Base-by-base conservation (phyloP, 2,329 filamentous ascomycete species). In the Calonectria pauciramosa region DNA sequence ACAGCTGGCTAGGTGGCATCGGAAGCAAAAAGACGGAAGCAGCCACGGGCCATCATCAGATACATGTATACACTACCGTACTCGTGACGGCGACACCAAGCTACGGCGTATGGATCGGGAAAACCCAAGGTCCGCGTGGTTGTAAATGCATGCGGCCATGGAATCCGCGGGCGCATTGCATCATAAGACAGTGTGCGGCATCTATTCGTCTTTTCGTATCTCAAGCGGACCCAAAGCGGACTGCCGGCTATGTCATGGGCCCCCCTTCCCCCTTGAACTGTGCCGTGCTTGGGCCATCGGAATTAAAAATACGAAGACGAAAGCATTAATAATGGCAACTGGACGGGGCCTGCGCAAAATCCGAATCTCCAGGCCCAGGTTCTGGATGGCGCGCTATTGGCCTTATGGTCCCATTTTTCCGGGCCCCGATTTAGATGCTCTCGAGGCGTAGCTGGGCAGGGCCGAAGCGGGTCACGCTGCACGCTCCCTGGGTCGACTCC, bases 251-350 rank as follows among this genome's bases (percentile, higher is more conserved):
- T 47, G 44, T 47, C 44, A 47, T 47, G 7, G 32, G 14, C 32
- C 18, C 18, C 14, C 9, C 11, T 28, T 54, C 28, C 51, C 51
- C 49, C 14, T 4, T 41, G 3, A 13, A 13, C 38, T 41, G 38
- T 16, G 34, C 14, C n/a, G 44, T 47, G 56, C 23, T 63, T 41
- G 36, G 56, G 38, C 34, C 38, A 63, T 63, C 56, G 36, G 56
- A 41, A 63, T 63, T 63, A 63, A 30, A 41, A 63, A 63, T 63
- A 63, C 56, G 56, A 63, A 38, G 36, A 63, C 23, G 56, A 41
- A 30, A 5, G 16, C 38, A 63, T 63, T 63, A 63, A 63, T 63
- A 63, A 63, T 63, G 56, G 51, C 34, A 63, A 63, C 34, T 38
- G 11, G n/a, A 34, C 34, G 56, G 56, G 56, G 34, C 23, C n/a